phyloP scores from a whole-genome alignment of 768 basidiomycete species.

The Pisolithus sp. region DNA sequence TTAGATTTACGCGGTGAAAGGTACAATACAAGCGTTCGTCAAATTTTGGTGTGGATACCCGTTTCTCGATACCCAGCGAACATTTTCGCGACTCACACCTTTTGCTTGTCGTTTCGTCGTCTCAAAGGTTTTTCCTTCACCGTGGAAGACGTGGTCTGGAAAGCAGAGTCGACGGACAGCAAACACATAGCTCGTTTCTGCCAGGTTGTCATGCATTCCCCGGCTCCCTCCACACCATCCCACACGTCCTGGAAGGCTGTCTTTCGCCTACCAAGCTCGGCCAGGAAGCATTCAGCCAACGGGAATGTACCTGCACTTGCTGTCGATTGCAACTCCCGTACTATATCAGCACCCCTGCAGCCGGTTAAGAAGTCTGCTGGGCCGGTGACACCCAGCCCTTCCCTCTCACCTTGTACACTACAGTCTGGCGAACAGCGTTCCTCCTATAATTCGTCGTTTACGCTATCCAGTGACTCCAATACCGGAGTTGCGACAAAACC shows the following conservation, averaged over 20 bases:
- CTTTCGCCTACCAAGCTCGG: constrained; percentile 64
- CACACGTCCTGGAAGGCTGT: constrained; percentile 60
- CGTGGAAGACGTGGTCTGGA: not conserved
- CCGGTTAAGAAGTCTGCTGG: constrained; percentile 12
- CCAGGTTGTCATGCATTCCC: constrained; percentile 19
- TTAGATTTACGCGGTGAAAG: not conserved
- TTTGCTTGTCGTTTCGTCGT: not conserved
- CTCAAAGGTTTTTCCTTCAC: not conserved
- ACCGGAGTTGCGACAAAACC: constrained; percentile 27
- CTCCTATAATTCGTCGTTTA: constrained; percentile 75
- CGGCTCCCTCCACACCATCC: constrained; percentile 18
- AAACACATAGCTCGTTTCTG: not conserved
- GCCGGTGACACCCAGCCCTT: constrained; percentile 39
- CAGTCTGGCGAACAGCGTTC: constrained; percentile 54
- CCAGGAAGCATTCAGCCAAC: constrained; percentile 44
- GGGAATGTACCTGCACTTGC: constrained; percentile 37
- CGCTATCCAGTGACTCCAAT: constrained; percentile 69
- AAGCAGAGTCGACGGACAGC: not conserved
- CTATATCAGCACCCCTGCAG: constrained; percentile 24
- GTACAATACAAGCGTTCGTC: not conserved
- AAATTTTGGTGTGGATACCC: not conserved
- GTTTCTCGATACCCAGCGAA: not conserved
- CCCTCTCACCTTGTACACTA: constrained; percentile 50
- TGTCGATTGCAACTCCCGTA: constrained; percentile 40
- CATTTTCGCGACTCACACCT: not conserved